Base-by-base conservation (phyloP, 352 stramenopile species). In the Globisporangium recalcitrans region DNA sequence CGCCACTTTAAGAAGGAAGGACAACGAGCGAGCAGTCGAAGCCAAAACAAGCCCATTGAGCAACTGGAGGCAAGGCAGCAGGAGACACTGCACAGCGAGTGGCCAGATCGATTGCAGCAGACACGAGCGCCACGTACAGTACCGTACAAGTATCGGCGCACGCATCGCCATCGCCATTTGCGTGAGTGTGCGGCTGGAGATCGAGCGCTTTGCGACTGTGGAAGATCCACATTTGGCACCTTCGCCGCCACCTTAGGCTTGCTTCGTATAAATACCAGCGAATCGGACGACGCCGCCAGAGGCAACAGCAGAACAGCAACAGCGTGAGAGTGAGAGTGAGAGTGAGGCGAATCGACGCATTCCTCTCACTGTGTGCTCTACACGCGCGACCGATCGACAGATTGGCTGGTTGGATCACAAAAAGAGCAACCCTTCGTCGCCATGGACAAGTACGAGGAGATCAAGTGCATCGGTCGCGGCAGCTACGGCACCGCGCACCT, bases 391-490 rank as follows among this genome's bases (percentile, higher is more conserved):
- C 9, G 42, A 24, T 4, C 9, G 10, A 27, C 42, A 22, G 42
- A 26, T 13, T 52, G 24, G 16, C 14, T 24, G 6, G 47, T 11
- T 11, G 47, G 47, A 4, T 1, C 47, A 24, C 44, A 49, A 32
- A 40, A 26, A 38, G 48, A 8, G 1, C 14, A 53, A 24, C 5
- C 3, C 14, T 7, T 29, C 22, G 16, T 27, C 21, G 11, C 27
- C 1, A 93, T 93, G 84, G 53, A 90, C 44, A 85, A 87, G 57
- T 93, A 91, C 62, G 71, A 89, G 55, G 84, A 91, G 67, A 70
- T 87, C 52, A 71, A 79, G 38, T 90, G 77, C 69, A 93, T 93
- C 40, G 84, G 84, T 1, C 77, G 82, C 40, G 84, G 84, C 21
- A 90, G 80, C 70, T 93, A 90, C 58, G 84, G 84, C 52, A 90